These are phyloP conservation scores for Magnusiomyces tetraspermus DNA, from an alignment of 1,139 yeast genomes.

Conservation along the genomic window DNA sequence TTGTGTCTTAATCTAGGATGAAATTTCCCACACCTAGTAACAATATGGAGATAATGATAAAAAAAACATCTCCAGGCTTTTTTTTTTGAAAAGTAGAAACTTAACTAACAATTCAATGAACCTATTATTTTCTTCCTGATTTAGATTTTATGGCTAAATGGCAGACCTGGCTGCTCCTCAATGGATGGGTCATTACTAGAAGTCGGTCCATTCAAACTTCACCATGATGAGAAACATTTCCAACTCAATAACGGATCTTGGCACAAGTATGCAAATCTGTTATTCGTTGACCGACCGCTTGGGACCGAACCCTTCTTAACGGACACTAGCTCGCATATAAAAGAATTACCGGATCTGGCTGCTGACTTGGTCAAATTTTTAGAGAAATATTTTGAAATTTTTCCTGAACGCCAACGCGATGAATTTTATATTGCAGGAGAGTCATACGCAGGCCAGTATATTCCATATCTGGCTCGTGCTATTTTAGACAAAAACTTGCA, in stretches of 20 bases:
- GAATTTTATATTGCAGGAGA: conserved; percentile 84
- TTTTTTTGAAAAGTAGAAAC: too few relatives aligned
- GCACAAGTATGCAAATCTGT: conserved; percentile 68
- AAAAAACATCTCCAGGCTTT: too few relatives aligned
- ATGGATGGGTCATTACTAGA: conserved; percentile 97
- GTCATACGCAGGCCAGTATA: conserved; percentile 94
- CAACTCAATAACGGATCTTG: conserved; percentile 66
- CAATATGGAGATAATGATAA: too few relatives aligned
- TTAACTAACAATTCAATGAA: not conserved
- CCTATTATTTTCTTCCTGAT: too few relatives aligned
- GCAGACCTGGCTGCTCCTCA: conserved; percentile 84
- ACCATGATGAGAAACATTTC: conserved; percentile 37
- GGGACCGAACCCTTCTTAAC: conserved; percentile 82
- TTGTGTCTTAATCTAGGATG: too few relatives aligned
- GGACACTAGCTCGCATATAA: conserved; percentile 42
- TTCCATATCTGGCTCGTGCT: conserved; percentile 73
- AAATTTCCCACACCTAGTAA: too few relatives aligned
- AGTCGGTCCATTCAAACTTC: conserved; percentile 74
- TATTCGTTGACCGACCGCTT: conserved; percentile 89
- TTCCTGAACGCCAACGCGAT: conserved; percentile 61
- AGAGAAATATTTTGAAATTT: conserved; percentile 53
- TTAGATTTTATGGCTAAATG: conserved; percentile 73
- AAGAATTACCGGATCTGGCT: conserved; percentile 48
- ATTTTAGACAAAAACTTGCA: conserved; percentile 43
- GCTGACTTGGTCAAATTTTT: conserved; percentile 57